These are phyloP conservation scores for Alternaria gansuensis DNA, from an alignment of 2,329 filamentous ascomycete species.

Conservation along the genomic window DNA sequence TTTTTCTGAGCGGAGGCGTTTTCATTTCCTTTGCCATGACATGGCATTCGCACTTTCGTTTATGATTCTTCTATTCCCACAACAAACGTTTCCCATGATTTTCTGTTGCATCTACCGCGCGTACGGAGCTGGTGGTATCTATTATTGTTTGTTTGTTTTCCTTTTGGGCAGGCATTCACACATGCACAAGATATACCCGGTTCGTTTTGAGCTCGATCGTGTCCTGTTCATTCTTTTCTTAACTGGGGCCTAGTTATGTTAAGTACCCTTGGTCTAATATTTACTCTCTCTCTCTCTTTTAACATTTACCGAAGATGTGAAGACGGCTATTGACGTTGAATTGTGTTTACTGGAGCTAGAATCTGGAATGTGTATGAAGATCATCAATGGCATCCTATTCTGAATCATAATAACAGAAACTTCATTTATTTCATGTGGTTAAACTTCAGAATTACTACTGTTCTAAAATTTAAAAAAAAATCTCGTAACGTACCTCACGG, in stretches of 20 bases:
- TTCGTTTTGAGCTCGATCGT: slow-evolving; percentile 17
- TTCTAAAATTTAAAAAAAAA: too few relatives aligned
- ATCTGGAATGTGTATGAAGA: not conserved
- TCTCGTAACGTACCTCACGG: too few relatives aligned
- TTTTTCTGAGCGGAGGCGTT: slow-evolving; percentile 15
- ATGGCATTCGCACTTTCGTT: slow-evolving; percentile 12
- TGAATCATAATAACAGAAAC: too few relatives aligned
- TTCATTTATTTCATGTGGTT: too few relatives aligned
- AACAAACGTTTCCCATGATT: slow-evolving; percentile 5
- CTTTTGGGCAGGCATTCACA: slow-evolving; percentile 18
- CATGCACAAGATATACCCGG: slow-evolving; percentile 24
- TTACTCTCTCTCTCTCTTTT: slow-evolving; percentile 1
- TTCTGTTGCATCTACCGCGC: slow-evolving; percentile 13
- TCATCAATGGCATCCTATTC: not conserved
- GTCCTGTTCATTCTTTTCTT: slow-evolving; percentile 11
- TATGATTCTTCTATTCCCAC: slow-evolving; percentile 11
- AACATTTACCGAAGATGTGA: not conserved
- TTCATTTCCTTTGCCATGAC: slow-evolving; percentile 5
- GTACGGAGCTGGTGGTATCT: slow-evolving; percentile 18
- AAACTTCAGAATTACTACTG: too few relatives aligned
- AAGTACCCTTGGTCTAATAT: not conserved
- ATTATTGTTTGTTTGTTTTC: not conserved
- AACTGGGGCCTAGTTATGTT: too few relatives aligned
- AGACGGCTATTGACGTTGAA: not conserved
- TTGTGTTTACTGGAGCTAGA: not conserved